A percentile compares a stretch with the other conserved stretches of the same genome.
Conservation (phyloP, 495 filamentous ascomycete genomes). For the Schizothecium vesticola region DNA sequence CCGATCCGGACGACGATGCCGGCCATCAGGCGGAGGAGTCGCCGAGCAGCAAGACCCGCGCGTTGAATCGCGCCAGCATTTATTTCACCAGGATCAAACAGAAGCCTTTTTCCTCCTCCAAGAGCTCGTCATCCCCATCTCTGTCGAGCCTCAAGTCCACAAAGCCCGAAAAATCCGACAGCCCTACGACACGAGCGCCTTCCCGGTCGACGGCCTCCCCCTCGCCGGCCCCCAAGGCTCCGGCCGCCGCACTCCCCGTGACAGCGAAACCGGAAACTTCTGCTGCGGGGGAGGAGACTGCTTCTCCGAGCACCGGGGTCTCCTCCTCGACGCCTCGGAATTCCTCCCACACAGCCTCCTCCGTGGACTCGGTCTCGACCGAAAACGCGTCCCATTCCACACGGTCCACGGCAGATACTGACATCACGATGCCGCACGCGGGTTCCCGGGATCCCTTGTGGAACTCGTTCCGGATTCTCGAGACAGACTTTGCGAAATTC, state of each 20-base stretch:
- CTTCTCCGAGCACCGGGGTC: conserved; percentile 24
- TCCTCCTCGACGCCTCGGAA: conserved; percentile 42
- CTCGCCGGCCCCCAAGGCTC: neutral
- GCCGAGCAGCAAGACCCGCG: conserved; percentile 21
- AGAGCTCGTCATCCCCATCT: conserved; percentile 22
- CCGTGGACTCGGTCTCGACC: conserved; percentile 42
- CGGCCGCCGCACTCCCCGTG: conserved; percentile 12
- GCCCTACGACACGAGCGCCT: neutral
- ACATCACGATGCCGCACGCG: conserved; percentile 39
- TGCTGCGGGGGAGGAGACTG: conserved; percentile 13
- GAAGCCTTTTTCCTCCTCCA: conserved; percentile 33
- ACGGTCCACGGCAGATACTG: conserved; percentile 43
- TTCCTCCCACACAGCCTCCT: conserved; percentile 41
- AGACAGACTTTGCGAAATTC: conserved; percentile 81
- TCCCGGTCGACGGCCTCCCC: neutral
- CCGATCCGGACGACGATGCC: conserved; percentile 23
- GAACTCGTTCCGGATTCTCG: conserved; percentile 73
- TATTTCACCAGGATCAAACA: conserved; percentile 41
- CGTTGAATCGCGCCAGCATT: conserved; percentile 29
- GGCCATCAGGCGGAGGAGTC: conserved; percentile 23
- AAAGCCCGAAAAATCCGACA: conserved; percentile 25
- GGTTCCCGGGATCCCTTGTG: conserved; percentile 78
- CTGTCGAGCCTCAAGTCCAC: conserved; percentile 11
- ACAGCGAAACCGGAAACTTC: conserved; percentile 9
- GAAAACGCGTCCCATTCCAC: conserved; percentile 58